These are phyloP conservation scores for Plasmopara muralis DNA, from an alignment of 352 stramenopile genomes.

Conservation along the genomic window DNA sequence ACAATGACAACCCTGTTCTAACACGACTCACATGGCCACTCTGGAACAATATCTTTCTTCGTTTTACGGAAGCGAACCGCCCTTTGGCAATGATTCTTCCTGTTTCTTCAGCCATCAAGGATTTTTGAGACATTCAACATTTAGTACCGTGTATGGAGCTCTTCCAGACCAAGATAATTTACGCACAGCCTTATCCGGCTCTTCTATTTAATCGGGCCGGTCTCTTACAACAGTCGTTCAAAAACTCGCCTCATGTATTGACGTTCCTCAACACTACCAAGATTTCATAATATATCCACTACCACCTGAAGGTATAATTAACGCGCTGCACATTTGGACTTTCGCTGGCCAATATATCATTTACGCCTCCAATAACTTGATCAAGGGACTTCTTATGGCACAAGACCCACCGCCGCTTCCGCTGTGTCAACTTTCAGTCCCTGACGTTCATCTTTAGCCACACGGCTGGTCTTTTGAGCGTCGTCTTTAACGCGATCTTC, in stretches of 20 bases:
- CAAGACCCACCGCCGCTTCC: not conserved
- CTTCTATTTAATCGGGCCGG: not conserved
- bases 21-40: constrained; percentile 6
- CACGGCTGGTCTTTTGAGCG: not conserved
- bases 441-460: not conserved
- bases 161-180: not conserved
- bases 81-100: not conserved
- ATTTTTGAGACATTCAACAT: not conserved
- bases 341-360: not conserved
- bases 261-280: not conserved
- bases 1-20: constrained; percentile 3
- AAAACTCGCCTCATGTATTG: not conserved
- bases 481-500: not conserved
- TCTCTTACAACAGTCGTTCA: not conserved
- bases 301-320: not conserved
- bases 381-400: not conserved
- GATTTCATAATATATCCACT: not conserved
- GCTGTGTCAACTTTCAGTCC: not conserved
- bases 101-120: not conserved
- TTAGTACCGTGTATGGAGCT: not conserved
- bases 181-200: not conserved
- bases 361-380: not conserved
- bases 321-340: not conserved
- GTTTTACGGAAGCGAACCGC: not conserved
- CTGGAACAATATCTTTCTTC: constrained; percentile 7